These are phyloP conservation scores for Suillus subluteus DNA, from an alignment of 768 basidiomycete species.

Conservation along the genomic window DNA sequence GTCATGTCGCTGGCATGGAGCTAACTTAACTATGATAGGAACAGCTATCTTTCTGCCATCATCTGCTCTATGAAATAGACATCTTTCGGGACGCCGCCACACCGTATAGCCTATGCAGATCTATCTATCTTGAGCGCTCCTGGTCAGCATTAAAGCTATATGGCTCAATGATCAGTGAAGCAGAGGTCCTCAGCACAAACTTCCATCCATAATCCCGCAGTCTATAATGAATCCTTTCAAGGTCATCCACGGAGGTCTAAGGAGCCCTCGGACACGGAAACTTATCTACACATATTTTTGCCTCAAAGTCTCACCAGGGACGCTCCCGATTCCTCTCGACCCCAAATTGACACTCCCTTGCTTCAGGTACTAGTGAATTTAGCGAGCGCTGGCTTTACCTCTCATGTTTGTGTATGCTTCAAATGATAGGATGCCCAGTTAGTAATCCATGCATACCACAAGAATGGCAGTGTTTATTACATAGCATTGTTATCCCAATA, in stretches of 20 bases:
- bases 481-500: not conserved
- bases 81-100: too few relatives aligned
- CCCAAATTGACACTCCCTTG: not conserved
- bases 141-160: not conserved
- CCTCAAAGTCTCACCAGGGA: not conserved
- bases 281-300: not conserved
- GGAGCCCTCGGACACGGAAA: not conserved
- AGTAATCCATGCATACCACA: not conserved
- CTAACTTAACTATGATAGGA: not conserved
- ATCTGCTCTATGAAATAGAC: not conserved
- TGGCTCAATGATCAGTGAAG: not conserved
- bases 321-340: not conserved
- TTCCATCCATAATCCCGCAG: not conserved
- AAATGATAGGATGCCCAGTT: not conserved
- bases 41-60: not conserved
- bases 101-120: not conserved
- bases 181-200: not conserved
- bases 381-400: not conserved
- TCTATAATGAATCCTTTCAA: not conserved
- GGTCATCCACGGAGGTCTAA: conserved; percentile 1
- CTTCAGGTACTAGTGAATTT: not conserved
- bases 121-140: not conserved
- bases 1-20: not conserved
- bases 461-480: not conserved
- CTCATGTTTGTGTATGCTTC: conserved; percentile 1